These are phyloP conservation scores for Pseudoscleropodium purum DNA, from an alignment of 225 moss, liverwort and hornwort genomes.

Conservation along the genomic window DNA sequence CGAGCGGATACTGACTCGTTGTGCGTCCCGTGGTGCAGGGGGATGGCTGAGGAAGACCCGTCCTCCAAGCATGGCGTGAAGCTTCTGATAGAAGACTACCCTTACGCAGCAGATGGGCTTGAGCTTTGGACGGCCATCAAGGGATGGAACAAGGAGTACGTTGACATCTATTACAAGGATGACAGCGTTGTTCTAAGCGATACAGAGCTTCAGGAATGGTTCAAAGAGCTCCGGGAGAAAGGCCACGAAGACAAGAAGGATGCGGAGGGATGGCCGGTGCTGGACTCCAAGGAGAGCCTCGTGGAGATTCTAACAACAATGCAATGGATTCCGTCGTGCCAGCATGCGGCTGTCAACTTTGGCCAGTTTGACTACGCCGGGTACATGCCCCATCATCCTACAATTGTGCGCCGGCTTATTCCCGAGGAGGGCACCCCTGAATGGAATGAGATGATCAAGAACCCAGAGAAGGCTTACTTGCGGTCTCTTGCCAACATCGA, in stretches of 20 bases:
- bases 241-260: conserved; percentile 44
- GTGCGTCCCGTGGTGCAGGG: conserved; percentile 9
- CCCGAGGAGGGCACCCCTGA: conserved; percentile 28
- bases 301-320: conserved; percentile 26
- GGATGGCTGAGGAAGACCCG: conserved; percentile 50
- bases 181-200: conserved; percentile 23
- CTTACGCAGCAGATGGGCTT: conserved; percentile 53
- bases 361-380: conserved; percentile 60
- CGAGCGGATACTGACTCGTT: background rate
- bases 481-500: background rate
- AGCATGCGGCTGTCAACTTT: conserved; percentile 57
- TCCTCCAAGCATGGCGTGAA: conserved; percentile 29
- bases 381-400: conserved; percentile 45
- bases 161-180: conserved; percentile 32
- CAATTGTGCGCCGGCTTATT: conserved; percentile 23
- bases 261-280: conserved; percentile 34
- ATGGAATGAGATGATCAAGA: conserved; percentile 2
- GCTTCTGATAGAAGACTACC: conserved; percentile 62
- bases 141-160: conserved; percentile 32
- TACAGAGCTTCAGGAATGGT: conserved; percentile 15
- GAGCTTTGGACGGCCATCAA: conserved; percentile 24
- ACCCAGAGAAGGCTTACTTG: conserved; percentile 34
- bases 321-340: conserved; percentile 45
- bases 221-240: conserved; percentile 26
- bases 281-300: conserved; percentile 23